A percentile compares a stretch with the other conserved stretches of the same genome.
Conservation (phyloP, 805 yeast species). For the Hanseniaspora lachancei region DNA sequence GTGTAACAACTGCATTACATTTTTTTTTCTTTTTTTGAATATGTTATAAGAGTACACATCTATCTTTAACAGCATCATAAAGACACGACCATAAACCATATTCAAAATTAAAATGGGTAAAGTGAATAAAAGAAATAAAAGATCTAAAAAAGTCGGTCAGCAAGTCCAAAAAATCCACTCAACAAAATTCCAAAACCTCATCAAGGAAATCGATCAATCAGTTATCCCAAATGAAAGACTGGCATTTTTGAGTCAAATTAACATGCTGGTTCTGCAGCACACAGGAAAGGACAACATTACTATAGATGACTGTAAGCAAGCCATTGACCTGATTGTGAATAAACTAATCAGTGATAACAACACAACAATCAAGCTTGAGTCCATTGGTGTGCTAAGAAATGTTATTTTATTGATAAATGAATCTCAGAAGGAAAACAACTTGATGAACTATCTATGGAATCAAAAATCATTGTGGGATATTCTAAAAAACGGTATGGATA, state of each 20-base stretch:
- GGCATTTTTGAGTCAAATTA: conserved; percentile 2
- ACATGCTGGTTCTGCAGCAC: conserved; percentile 7
- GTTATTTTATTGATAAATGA: conserved; percentile 34
- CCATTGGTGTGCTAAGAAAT: conserved; percentile 70
- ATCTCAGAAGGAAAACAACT: conserved; percentile 48
- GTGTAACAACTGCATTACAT: too few species aligned
- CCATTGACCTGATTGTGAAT: conserved; percentile 51
- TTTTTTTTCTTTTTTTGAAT: too few species aligned
- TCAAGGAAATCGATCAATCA: conserved; percentile 30
- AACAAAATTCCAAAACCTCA: conserved; percentile 17
- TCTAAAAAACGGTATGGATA: conserved; percentile 39
- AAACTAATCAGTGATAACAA: conserved; percentile 52
- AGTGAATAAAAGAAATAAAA: conserved; percentile 42
- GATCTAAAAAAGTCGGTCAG: conserved; percentile 38
- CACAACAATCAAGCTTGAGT: conserved; percentile 66
- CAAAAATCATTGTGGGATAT: conserved; percentile 61
- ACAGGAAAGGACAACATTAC: conserved; percentile 7
- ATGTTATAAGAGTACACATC: too few species aligned
- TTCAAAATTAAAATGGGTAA: conserved; percentile 11
- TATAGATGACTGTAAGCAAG: conserved; percentile 19
- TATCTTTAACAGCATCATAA: too few species aligned
- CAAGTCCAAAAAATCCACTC: conserved; percentile 20
- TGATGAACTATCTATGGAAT: conserved; percentile 56
- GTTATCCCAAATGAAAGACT: conserved; percentile 52
- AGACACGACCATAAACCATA: not conserved